Conservation (phyloP, 2,329 filamentous ascomycete genomes). For the Nannizzia gypsea region DNA sequence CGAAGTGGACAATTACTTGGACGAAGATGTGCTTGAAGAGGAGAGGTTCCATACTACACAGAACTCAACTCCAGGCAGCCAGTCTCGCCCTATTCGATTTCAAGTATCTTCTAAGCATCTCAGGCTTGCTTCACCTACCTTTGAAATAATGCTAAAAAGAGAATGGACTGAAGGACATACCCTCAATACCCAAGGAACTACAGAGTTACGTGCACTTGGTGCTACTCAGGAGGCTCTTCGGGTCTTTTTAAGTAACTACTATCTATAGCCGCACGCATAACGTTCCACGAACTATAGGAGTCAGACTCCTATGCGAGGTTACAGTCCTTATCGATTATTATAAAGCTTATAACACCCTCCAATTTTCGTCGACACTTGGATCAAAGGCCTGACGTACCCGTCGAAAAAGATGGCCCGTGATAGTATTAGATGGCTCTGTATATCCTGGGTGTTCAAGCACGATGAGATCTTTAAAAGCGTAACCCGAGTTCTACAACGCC, state of each 20-base stretch:
- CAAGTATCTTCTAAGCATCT: conserved; percentile 7
- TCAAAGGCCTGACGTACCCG: neutral
- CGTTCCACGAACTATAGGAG: neutral
- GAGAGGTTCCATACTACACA: no score
- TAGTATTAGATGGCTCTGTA: neutral
- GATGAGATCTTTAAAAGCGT: neutral
- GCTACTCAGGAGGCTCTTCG: neutral
- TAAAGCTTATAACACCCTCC: conserved; percentile 14
- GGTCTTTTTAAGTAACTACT: neutral
- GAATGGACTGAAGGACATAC: conserved; percentile 3
- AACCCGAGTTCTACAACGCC: neutral
- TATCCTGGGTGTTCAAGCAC: neutral
- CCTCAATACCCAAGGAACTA: neutral
- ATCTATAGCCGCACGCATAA: neutral
- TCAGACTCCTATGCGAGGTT: conserved; percentile 12
- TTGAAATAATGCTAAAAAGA: conserved; percentile 5
- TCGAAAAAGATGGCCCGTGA: neutral
- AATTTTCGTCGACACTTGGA: conserved; percentile 14
- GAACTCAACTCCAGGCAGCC: no score
- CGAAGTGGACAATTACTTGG: no score
- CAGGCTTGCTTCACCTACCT: conserved; percentile 3
- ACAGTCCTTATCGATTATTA: conserved; percentile 16
- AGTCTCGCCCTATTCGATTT: neutral
- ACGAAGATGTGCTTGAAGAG: neutral
- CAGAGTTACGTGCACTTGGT: neutral